Percentiles rank a stretch among this genome's conserved stretches.
phyloP scores from a whole-genome alignment of 345 rosid species.

The Atalantia buxifolia region DNA sequence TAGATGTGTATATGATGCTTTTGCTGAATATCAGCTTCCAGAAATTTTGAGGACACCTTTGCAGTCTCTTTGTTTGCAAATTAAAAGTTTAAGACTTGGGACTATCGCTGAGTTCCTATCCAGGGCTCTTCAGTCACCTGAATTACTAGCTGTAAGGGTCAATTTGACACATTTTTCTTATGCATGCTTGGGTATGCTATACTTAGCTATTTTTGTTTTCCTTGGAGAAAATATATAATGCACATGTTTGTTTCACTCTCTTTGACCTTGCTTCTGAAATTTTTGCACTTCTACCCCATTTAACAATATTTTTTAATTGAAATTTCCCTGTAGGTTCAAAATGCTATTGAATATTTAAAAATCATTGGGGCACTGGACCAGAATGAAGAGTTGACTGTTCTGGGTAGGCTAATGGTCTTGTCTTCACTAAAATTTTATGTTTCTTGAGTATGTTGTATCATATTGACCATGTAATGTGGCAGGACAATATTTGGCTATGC shows the following conservation, averaged over 20 bases:
- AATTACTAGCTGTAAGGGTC: constrained; percentile 62
- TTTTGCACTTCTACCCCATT: constrained; percentile 2
- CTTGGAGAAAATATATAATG: background rate
- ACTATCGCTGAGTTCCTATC: constrained; percentile 80
- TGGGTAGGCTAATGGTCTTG: constrained; percentile 42
- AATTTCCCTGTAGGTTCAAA: constrained; percentile 60
- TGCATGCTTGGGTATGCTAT: background rate
- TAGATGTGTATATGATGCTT: constrained; percentile 76
- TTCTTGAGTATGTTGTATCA: constrained; percentile 9
- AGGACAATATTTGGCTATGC: constrained; percentile 78
- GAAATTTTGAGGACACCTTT: constrained; percentile 94
- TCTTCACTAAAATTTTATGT: constrained; percentile 2
- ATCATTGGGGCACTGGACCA: constrained; percentile 84
- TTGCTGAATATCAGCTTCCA: constrained; percentile 86
- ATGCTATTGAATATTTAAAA: constrained; percentile 85
- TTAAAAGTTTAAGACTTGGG: constrained; percentile 80
- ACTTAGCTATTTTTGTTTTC: background rate
- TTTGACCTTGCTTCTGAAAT: background rate
- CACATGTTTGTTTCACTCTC: background rate
- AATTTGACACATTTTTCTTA: constrained; percentile 3
- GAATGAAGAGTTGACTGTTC: constrained; percentile 66
- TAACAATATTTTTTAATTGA: background rate
- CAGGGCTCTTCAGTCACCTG: constrained; percentile 90
- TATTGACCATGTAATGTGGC: constrained; percentile 25
- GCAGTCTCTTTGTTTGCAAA: constrained; percentile 91